Evolutionary conservation across 2,329 filamentous ascomycete species (phyloP).

Genomic region (Cladosporium sp.): DNA sequence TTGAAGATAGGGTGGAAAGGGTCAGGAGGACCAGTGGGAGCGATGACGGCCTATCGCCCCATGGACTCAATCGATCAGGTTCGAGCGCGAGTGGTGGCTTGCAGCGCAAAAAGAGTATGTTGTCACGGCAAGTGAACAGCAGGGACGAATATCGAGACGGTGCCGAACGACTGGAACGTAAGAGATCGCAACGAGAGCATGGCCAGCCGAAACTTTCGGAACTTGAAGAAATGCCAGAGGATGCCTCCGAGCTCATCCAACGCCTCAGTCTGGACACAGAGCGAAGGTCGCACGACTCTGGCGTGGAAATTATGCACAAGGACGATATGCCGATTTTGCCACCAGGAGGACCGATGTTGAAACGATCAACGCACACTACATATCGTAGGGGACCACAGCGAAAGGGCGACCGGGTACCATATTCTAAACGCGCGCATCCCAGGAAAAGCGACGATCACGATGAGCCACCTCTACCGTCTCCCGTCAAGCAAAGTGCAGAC

Average conservation of each 20-base stretch:
- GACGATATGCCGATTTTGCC: constrained; percentile 87
- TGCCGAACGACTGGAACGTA: constrained; percentile 71
- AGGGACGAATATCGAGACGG: constrained; percentile 75
- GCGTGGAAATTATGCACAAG: constrained; percentile 35
- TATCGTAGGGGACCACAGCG: constrained; percentile 85
- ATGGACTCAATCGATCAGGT: constrained; percentile 53
- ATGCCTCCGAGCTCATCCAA: constrained; percentile 68
- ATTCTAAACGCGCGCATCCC: constrained; percentile 66
- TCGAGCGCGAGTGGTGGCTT: constrained; percentile 52
- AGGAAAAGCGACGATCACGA: constrained; percentile 59
- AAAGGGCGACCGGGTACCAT: constrained; percentile 69
- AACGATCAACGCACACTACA: constrained; percentile 85
- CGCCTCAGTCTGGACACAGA: constrained; percentile 57
- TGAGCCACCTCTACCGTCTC: constrained; percentile 48
- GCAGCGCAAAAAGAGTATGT: constrained; percentile 88
- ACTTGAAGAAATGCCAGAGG: constrained; percentile 74
- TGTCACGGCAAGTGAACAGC: constrained; percentile 85
- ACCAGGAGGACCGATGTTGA: constrained; percentile 69
- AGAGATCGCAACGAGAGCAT: constrained; percentile 56
- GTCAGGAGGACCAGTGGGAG: constrained; percentile 79
- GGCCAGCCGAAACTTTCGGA: constrained; percentile 58
- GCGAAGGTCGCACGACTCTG: constrained; percentile 32
- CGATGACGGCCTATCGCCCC: constrained; percentile 56
- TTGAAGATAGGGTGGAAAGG: constrained; percentile 87
- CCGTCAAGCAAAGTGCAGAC: constrained; percentile 35